These are phyloP conservation scores for Plasmodium coatneyi DNA, from an alignment of 169 alveolate species.

Conservation along the genomic window DNA sequence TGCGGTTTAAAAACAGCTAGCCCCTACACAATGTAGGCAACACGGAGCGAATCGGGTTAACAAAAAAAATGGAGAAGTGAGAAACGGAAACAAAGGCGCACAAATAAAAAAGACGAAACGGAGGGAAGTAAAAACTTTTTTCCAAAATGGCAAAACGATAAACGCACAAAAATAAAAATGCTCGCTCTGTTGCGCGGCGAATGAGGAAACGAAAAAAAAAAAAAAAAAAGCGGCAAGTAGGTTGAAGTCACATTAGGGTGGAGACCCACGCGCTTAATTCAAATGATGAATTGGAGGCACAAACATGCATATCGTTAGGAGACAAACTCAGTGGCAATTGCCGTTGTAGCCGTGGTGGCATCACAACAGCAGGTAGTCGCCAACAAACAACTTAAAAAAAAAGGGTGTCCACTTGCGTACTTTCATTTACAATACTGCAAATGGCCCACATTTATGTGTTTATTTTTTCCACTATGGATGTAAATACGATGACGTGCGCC, in stretches of 20 bases:
- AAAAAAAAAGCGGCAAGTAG: slow-evolving; percentile 1
- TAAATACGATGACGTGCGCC: background rate
- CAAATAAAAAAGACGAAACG: background rate
- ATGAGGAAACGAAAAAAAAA: background rate
- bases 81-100: background rate
- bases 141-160: background rate
- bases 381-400: background rate
- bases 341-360: background rate
- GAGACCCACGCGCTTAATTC: background rate
- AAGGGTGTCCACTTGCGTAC: background rate
- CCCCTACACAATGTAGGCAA: background rate
- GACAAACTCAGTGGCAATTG: background rate
- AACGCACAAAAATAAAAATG: background rate
- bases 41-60: background rate
- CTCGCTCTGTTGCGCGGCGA: background rate
- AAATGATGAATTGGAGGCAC: background rate
- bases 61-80: slow-evolving; percentile 2
- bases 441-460: background rate
- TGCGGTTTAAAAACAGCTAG: background rate
- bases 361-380: background rate
- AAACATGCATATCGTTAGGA: background rate
- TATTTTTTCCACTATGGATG: background rate
- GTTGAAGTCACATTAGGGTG: background rate
- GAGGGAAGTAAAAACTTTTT: background rate
- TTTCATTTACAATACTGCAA: background rate